Percentiles rank a stretch among this genome's conserved stretches.
These are phyloP conservation scores for Bullera alba DNA, from an alignment of 768 basidiomycete species.

Conservation along the genomic window DNA sequence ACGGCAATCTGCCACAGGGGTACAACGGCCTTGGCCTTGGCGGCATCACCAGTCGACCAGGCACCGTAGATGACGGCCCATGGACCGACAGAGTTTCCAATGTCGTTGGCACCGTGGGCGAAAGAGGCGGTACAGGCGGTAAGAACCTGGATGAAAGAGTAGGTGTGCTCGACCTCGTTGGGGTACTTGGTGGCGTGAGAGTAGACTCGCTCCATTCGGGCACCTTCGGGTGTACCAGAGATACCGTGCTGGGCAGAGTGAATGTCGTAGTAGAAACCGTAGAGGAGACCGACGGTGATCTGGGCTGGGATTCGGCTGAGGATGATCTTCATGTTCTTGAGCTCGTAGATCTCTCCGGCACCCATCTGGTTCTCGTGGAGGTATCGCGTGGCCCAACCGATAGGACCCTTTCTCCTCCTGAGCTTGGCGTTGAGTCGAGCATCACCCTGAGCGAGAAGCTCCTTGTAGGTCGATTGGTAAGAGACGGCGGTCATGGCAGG, in stretches of 20 bases:
- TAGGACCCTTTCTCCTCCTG: constrained; percentile 33
- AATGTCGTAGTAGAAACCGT: constrained; percentile 41
- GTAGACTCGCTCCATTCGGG: constrained; percentile 45
- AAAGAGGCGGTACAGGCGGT: constrained; percentile 50
- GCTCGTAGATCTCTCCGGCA: constrained; percentile 29
- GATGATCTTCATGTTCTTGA: constrained; percentile 36
- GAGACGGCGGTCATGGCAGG: constrained; percentile 1
- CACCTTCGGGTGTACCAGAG: constrained; percentile 42
- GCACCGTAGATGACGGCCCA: constrained; percentile 48
- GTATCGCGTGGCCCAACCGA: constrained; percentile 46
- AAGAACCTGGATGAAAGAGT: constrained; percentile 49
- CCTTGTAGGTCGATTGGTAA: constrained; percentile 16
- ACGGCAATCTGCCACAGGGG: constrained; percentile 49
- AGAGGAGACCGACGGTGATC: constrained; percentile 19
- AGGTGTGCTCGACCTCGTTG: constrained; percentile 49
- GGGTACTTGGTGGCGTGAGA: constrained; percentile 44
- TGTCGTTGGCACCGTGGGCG: constrained; percentile 50
- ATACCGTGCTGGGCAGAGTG: constrained; percentile 39
- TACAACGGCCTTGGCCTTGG: constrained; percentile 37
- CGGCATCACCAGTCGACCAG: constrained; percentile 42
- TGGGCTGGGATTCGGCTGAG: constrained; percentile 25
- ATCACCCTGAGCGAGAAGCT: constrained; percentile 16
- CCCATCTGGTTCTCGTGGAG: constrained; percentile 45
- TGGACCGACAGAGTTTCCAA: constrained; percentile 45
- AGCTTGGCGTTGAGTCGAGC: constrained; percentile 37